Evolutionary conservation across 176 grass and related monocot species (phyloP), one percentile per base, ranked within the genome.

Genomic region (Oryza australiensis): DNA sequence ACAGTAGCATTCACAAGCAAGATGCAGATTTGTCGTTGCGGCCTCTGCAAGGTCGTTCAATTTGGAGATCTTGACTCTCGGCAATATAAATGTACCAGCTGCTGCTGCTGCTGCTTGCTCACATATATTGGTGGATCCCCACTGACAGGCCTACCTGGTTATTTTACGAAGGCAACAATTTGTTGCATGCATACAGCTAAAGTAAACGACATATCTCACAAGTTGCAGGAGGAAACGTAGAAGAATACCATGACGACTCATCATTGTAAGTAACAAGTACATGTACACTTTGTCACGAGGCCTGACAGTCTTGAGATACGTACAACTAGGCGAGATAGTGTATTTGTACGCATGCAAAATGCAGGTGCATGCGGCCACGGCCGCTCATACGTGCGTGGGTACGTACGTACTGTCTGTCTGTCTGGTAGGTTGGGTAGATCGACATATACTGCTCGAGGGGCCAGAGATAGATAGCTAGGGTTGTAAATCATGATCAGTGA

Each of bases 301-400:
- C 33, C 86, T 88, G 86, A 77, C 67, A 37, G 82, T 85, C 82
- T 57, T 9, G 29, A 26, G 12, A 68, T 64, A 80, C 76, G 60
- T 64, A 80, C 76, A 62, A 26, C 75, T 12, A 53, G 51, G 62
- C 73, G 73, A 57, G 18, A 59, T 59, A 59, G 7, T 59, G 53
- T 59, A 59, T 59, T 3, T 59, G 35, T 37, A 37, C 35, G 6
- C 20, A 23, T 59, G 18, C 53, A 9, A 38, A 64, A 37, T 23
- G 40, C 75, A 80, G 33, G 59, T 41, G 30, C 57, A 28, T 65
- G 67, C 29, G 53, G 75, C 67, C 70, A 20, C 49, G 18, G 49
- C 38, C 53, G 34, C 12, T 53, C 9, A 13, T 72, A 28, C 35
- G 16, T 70, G 24, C 49, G 49, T 70, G 24, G 16, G 49, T 22